Evolutionary conservation across 139 green algal genomes (phyloP), one percentile per base, ranked within the genome.

Genomic region (Tetradesmus lagerheimii): DNA sequence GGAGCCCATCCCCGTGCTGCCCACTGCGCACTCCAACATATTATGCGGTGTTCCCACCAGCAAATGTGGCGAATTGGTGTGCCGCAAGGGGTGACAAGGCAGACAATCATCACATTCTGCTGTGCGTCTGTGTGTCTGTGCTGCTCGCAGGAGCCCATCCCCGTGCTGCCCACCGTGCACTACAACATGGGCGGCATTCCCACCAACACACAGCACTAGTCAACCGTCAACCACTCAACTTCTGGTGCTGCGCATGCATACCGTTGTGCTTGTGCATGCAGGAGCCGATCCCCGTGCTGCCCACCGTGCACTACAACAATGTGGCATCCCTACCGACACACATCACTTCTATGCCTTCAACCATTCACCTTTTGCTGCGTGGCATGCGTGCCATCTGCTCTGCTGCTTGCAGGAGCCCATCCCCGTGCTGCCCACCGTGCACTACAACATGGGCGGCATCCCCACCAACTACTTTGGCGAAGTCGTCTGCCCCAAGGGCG

Each of bases 271-370:
- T n/a, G n/a, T 75, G 20, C 23, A 27, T 81, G 29, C 93, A 97
- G 95, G 97, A 99, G 92, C 97, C 97, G 74, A 99, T 99, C 85
- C 97, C 98, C 0, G 98, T 99, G 76, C 90, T 99, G 31, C 98
- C 98, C 39, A 99, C 98, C 11, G 98, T 99, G 87, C 98, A 99
- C 93, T 99, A 99, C 95, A 99, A 99, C 95, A 99, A 98, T 97
- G 98, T n/a, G 98, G 98, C 90, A 96, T 99, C 80, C 98, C 98
- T 45, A 99, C 98, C 86, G 99, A 99, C 95, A 80, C 34, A 8
- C 34, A 43, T 8, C 4, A 50, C 43, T 8, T 50, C 43, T 50
- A 8, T 50, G 43, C 43, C 5, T 31, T 85, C 9, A 57, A 43
- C 9, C 6, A 85, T 9, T 37, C 41, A 50, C 4, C 43, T 14